A percentile compares a stretch with the other conserved stretches of the same genome.
These are phyloP conservation scores for Rhizopogon rudus DNA, from an alignment of 768 basidiomycete genomes.

Conservation along the genomic window DNA sequence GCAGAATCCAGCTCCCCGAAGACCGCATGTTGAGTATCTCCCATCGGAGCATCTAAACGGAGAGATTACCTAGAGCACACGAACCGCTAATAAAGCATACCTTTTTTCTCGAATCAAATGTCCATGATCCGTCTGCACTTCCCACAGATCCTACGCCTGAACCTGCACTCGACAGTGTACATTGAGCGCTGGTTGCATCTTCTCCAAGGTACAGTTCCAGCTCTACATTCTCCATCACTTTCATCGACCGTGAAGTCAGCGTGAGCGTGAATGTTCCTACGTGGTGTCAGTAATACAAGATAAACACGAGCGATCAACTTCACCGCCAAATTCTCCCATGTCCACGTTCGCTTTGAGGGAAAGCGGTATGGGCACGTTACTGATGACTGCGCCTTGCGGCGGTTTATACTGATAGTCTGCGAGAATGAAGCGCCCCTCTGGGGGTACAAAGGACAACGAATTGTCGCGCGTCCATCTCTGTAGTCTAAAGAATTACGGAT, in stretches of 20 bases:
- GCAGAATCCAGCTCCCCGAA: slow-evolving; percentile 65
- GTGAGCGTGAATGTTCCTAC: slow-evolving; percentile 58
- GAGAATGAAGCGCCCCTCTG: slow-evolving; percentile 83
- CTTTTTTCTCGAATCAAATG: slow-evolving; percentile 66
- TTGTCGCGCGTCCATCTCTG: slow-evolving; percentile 77
- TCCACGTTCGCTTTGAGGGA: slow-evolving; percentile 39
- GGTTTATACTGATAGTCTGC: slow-evolving; percentile 75
- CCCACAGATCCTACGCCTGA: slow-evolving; percentile 38
- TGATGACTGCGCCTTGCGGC: slow-evolving; percentile 28
- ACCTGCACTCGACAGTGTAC: slow-evolving; percentile 56
- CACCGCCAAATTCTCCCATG: slow-evolving; percentile 27
- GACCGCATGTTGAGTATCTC: slow-evolving; percentile 64
- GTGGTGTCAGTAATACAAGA: not conserved
- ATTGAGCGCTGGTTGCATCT: slow-evolving; percentile 67
- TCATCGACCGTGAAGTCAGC: slow-evolving; percentile 58
- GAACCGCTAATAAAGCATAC: slow-evolving; percentile 30
- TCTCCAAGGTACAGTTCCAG: slow-evolving; percentile 75
- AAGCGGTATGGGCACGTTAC: slow-evolving; percentile 49
- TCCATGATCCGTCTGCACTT: slow-evolving; percentile 62
- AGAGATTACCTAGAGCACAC: not conserved
- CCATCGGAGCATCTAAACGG: slow-evolving; percentile 71
- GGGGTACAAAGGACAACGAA: slow-evolving; percentile 85
- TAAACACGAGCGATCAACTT: not conserved
- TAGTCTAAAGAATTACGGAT: slow-evolving; percentile 41
- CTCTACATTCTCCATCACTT: slow-evolving; percentile 64